Percentiles rank a stretch among this genome's conserved stretches.
These are phyloP conservation scores for Magnusiomyces fungicola DNA, from an alignment of 1,139 yeast species.

Conservation along the genomic window DNA sequence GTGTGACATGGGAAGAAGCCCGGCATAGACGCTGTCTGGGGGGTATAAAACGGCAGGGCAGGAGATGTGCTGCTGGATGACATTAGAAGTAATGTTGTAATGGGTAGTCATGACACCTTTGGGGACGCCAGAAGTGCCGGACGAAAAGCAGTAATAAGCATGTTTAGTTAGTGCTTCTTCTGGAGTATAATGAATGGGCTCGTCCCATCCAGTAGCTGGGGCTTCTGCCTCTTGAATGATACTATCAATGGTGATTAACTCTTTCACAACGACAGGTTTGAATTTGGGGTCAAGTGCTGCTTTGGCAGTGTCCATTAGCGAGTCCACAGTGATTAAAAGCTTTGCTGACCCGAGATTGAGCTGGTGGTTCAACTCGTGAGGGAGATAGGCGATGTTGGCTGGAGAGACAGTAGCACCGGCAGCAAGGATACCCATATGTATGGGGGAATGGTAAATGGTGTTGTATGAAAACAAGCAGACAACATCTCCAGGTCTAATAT, in stretches of 20 bases:
- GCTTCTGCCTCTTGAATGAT: conserved; percentile 3
- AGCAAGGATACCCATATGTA: conserved; percentile 30
- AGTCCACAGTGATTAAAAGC: conserved; percentile 25
- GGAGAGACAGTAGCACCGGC: conserved; percentile 34
- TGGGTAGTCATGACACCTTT: conserved; percentile 58
- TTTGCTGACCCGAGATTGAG: conserved; percentile 26
- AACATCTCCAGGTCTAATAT: conserved; percentile 27
- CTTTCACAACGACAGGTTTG: not conserved
- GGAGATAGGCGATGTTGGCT: conserved; percentile 32
- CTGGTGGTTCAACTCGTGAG: conserved; percentile 34
- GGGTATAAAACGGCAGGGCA: conserved; percentile 5
- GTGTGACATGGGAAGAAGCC: conserved; percentile 31
- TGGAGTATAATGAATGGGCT: conserved; percentile 8
- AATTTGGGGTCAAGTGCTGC: conserved; percentile 24
- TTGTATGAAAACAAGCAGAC: conserved; percentile 31
- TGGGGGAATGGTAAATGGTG: conserved; percentile 26
- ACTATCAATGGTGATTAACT: conserved; percentile 6
- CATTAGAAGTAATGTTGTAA: conserved; percentile 23
- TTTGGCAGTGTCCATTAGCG: conserved; percentile 19
- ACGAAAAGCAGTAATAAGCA: conserved; percentile 40
- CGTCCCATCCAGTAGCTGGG: conserved; percentile 1
- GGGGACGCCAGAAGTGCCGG: conserved; percentile 54
- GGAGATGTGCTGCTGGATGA: conserved; percentile 15
- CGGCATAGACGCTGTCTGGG: conserved; percentile 15
- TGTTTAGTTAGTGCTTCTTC: conserved; percentile 6